Evolutionary conservation across 2,329 filamentous ascomycete species (phyloP), one percentile per base, ranked within the genome.

Genomic region (Neonectria magnoliae): DNA sequence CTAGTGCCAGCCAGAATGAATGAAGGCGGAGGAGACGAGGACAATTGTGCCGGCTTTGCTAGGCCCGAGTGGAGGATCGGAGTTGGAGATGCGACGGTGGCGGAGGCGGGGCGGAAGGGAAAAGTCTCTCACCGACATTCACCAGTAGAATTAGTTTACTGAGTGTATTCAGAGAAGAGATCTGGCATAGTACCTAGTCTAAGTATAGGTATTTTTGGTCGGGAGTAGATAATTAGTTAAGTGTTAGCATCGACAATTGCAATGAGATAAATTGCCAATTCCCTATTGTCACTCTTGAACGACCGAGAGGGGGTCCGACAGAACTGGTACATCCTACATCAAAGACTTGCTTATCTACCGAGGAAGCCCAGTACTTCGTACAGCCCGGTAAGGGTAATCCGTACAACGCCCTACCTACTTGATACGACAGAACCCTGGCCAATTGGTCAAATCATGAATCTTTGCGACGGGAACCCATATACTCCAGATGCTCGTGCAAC

Each of bases 111-210:
- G 60, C 59, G 53, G 48, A 55, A 50, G 51, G 41, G 47, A 31
- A 38, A 56, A 52, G 45, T 27, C 29, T 57, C 44, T 60, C 64
- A 66, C 64, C 64, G 64, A 66, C 60, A 63, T 66, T 66, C 60
- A 63, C 56, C 55, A 33, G 29, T 22, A 10, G 33, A 9, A n/a
- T 42, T 20, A 6, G 16, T n/a, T 38, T 29, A 31, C 3, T 5
- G 16, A 31, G 27, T 7, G 9, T n/a, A 20, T 5, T 51, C 27
- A 33, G n/a, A 29, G 27, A 29, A 33, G n/a, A 29, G 27, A 29
- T 29, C 29, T 29, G 25, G 5, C 25, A 25, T 25, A 25, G 5
- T 25, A 5, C 25, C 6, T 25, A 25, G 25, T 25, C 5, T 25
- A 6, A 5, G 25, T 25, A 5, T 5, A 25, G 25, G 6, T 5